These are phyloP conservation scores for Microbotryum lychnidis-dioicae DNA, from an alignment of 1,284 basidiomycete genomes.

Conservation along the genomic window DNA sequence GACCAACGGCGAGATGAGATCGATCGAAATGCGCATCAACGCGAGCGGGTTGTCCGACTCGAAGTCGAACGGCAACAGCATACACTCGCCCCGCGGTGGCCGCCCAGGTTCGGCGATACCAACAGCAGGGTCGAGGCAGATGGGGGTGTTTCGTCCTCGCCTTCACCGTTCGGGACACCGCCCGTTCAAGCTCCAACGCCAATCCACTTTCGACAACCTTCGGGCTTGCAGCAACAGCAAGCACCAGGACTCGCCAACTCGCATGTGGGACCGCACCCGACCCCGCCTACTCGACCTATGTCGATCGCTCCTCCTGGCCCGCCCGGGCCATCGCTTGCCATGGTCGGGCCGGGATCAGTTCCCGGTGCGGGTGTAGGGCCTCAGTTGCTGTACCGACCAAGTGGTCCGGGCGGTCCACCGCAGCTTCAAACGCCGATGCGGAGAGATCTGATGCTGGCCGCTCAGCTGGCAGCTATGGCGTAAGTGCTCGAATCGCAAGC, in stretches of 20 bases:
- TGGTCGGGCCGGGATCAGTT: background rate
- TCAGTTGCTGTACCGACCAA: background rate
- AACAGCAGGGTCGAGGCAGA: too few relatives aligned
- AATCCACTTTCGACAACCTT: too few relatives aligned
- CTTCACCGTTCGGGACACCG: too few relatives aligned
- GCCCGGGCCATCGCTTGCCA: background rate
- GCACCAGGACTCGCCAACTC: background rate
- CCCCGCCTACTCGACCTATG: background rate
- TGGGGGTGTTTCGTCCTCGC: too few relatives aligned
- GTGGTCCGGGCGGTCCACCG: background rate
- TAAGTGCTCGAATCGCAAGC: background rate
- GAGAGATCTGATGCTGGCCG: slow-evolving; percentile 3
- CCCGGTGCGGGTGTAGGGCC: background rate
- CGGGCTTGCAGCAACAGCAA: too few relatives aligned
- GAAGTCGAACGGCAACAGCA: too few relatives aligned
- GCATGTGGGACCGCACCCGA: background rate
- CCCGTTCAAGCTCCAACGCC: too few relatives aligned
- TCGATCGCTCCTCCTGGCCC: background rate
- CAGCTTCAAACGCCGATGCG: background rate
- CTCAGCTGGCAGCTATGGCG: slow-evolving; percentile 21
- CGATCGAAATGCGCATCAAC: too few relatives aligned
- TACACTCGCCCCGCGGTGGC: too few relatives aligned
- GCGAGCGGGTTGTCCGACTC: too few relatives aligned
- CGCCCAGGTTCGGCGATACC: too few relatives aligned
- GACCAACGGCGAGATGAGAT: too few relatives aligned